Evolutionary conservation across 129 eudicot species (phyloP).

Genomic region (Flaveria ramosissima): DNA sequence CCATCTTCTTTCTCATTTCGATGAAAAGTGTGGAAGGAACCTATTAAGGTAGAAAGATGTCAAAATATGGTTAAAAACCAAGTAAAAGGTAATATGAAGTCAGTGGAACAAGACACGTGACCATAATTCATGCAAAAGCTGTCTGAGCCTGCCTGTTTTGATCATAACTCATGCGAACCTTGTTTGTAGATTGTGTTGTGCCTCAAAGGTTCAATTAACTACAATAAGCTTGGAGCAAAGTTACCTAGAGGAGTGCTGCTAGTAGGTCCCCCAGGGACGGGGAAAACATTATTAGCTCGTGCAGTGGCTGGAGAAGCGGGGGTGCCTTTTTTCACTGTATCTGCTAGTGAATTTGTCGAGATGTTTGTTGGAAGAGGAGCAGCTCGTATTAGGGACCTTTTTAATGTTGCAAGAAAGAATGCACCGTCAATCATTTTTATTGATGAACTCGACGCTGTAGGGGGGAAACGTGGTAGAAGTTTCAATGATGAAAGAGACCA

Average conservation of each 20-base stretch:
- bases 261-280: slow-evolving; percentile 98
- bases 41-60: neutral
- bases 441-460: slow-evolving; percentile 98
- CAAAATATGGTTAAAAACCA: neutral
- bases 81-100: slow-evolving; percentile 13
- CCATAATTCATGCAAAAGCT: slow-evolving; percentile 1
- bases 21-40: neutral
- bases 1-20: no score
- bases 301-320: slow-evolving; percentile 99
- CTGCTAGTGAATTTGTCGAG: slow-evolving; percentile 98
- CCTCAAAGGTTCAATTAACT: slow-evolving; percentile 87
- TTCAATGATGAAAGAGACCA: slow-evolving; percentile 99
- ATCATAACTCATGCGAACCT: neutral
- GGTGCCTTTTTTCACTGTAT: slow-evolving; percentile 90
- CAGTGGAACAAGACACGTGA: neutral
- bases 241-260: slow-evolving; percentile 92
- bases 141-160: slow-evolving; percentile 14
- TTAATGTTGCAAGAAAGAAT: slow-evolving; percentile 80
- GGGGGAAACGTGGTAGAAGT: slow-evolving; percentile 98
- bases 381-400: slow-evolving; percentile 95
- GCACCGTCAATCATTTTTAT: slow-evolving; percentile 93
- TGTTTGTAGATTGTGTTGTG: slow-evolving; percentile 73
- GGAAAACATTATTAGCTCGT: slow-evolving; percentile 94
- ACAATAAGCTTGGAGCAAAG: slow-evolving; percentile 90
- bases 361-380: slow-evolving; percentile 99